Percentiles rank a stretch among this genome's conserved stretches.
Evolutionary conservation across 768 basidiomycete species (phyloP).

Genomic region (Xanthoconium stramineum): DNA sequence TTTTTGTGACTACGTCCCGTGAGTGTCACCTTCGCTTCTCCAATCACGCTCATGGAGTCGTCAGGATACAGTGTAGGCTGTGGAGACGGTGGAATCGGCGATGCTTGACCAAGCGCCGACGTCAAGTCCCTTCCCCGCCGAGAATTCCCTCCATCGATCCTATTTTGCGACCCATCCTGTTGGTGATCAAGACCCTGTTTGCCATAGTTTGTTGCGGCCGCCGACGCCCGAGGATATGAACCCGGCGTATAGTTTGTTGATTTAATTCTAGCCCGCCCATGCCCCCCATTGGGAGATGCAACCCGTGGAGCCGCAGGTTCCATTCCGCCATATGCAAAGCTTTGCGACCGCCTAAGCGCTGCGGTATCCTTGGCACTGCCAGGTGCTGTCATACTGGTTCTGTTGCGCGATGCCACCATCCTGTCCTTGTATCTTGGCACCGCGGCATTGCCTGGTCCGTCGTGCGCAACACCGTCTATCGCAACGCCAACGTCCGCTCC

Average conservation of each 20-base stretch:
- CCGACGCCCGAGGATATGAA: constrained; percentile 52
- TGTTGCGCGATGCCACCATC: constrained; percentile 14
- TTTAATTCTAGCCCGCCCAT: constrained; percentile 63
- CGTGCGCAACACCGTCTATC: constrained; percentile 37
- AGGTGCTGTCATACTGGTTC: constrained; percentile 23
- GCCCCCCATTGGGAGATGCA: constrained; percentile 19
- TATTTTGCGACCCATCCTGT: constrained; percentile 29
- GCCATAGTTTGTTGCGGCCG: constrained; percentile 34
- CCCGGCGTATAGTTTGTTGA: constrained; percentile 63
- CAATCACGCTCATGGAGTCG: constrained; percentile 64
- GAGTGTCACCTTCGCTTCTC: constrained; percentile 30
- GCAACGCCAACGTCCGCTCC: constrained; percentile 33
- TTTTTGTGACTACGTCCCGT: constrained; percentile 32
- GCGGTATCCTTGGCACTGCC: constrained; percentile 18
- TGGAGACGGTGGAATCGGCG: constrained; percentile 46
- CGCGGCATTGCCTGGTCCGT: constrained; percentile 38
- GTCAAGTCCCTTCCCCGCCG: constrained; percentile 42
- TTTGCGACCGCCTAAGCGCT: constrained; percentile 31
- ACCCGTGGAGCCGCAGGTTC: constrained; percentile 45
- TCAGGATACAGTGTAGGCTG: constrained; percentile 68
- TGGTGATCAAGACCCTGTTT: constrained; percentile 35
- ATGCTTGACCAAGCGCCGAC: constrained; percentile 36
- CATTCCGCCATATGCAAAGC: constrained; percentile 52
- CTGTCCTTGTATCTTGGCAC: constrained; percentile 35
- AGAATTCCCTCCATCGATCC: constrained; percentile 40